Evolutionary conservation across 345 rosid species (phyloP).

Genomic region (Salix purpurea): DNA sequence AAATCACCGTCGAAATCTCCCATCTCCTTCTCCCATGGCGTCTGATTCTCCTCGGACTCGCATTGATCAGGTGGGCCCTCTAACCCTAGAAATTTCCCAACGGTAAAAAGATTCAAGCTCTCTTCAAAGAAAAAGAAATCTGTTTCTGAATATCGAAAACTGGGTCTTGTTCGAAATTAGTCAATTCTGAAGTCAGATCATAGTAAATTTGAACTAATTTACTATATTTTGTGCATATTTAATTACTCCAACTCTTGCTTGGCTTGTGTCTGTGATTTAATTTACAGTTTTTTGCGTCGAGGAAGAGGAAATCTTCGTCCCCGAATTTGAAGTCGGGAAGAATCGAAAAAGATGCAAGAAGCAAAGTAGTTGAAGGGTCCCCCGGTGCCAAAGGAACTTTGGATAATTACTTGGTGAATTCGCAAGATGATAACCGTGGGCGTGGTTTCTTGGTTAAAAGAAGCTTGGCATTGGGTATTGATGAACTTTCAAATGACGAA

Average conservation of each 20-base stretch:
- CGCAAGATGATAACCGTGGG: constrained; percentile 31
- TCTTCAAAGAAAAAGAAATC: too few species aligned
- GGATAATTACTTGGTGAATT: constrained; percentile 54
- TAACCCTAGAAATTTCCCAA: background rate
- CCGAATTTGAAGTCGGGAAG: constrained; percentile 59
- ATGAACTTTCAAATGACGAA: constrained; percentile 30
- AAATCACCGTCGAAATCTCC: constrained; percentile 22
- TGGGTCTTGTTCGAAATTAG: background rate
- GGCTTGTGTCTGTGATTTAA: constrained; percentile 8
- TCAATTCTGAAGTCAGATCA: too few species aligned
- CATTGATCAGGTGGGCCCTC: constrained; percentile 57
- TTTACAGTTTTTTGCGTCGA: constrained; percentile 66
- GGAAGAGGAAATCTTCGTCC: constrained; percentile 66
- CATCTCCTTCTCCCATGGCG: constrained; percentile 42
- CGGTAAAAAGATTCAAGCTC: background rate
- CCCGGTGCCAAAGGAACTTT: constrained; percentile 69
- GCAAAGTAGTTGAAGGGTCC: constrained; percentile 40
- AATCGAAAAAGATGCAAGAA: constrained; percentile 47
- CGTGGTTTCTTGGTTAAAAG: constrained; percentile 34
- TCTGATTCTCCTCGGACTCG: constrained; percentile 55
- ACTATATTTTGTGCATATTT: too few species aligned
- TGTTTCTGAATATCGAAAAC: background rate
- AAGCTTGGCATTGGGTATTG: constrained; percentile 40
- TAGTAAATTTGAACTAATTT: too few species aligned
- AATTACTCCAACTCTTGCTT: background rate